Evolutionary conservation across 768 basidiomycete species (phyloP).

Genomic region (Boletellus emodensis): DNA sequence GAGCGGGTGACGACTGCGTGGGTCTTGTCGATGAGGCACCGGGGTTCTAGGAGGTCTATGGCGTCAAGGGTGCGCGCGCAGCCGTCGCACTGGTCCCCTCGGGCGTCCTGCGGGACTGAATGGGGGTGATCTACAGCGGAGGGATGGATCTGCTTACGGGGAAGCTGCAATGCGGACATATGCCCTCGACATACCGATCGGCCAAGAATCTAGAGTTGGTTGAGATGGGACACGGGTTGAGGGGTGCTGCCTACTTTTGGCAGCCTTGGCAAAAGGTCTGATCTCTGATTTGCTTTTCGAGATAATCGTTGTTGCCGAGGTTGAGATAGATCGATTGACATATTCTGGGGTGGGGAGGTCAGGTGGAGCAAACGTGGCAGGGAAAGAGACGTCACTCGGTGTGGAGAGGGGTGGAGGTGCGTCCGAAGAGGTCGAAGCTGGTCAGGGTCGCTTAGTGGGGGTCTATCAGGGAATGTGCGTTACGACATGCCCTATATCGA

Average conservation of each 20-base stretch:
- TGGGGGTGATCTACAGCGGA: background rate
- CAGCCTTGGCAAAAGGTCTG: constrained; percentile 96
- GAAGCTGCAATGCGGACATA: constrained; percentile 88
- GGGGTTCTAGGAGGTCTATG: constrained; percentile 89
- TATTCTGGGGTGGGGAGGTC: constrained; percentile 49
- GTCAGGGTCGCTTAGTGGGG: background rate
- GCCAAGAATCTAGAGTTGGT: constrained; percentile 71
- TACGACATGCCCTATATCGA: constrained; percentile 76
- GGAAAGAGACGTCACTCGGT: constrained; percentile 58
- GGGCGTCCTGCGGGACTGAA: constrained; percentile 64
- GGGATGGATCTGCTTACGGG: constrained; percentile 46
- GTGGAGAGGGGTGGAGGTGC: constrained; percentile 87
- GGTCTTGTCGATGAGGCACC: constrained; percentile 80
- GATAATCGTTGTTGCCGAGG: constrained; percentile 68
- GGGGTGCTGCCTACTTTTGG: constrained; percentile 51
- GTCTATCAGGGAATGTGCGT: background rate
- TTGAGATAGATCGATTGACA: constrained; percentile 87
- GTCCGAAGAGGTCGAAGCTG: constrained; percentile 94
- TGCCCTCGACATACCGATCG: constrained; percentile 98
- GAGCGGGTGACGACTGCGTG: constrained; percentile 73
- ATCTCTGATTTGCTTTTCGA: constrained; percentile 81
- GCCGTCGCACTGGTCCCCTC: constrained; percentile 96
- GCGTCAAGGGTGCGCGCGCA: constrained; percentile 93
- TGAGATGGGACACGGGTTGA: constrained; percentile 3
- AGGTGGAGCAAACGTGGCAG: background rate